These are phyloP conservation scores for Penicillium soppii DNA, from an alignment of 495 filamentous ascomycete species.

Conservation along the genomic window DNA sequence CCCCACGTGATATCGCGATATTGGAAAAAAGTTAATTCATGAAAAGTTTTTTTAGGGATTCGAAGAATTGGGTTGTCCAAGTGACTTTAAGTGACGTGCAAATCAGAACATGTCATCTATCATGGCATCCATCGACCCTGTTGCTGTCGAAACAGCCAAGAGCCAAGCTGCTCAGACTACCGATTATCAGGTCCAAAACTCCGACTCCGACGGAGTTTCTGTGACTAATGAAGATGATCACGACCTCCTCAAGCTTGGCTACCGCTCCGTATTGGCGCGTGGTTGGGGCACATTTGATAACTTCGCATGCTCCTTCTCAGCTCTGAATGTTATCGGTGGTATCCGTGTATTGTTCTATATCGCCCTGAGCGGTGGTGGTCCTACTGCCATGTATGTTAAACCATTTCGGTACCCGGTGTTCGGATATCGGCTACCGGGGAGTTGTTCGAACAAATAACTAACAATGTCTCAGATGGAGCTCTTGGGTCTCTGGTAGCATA, in stretches of 20 bases:
- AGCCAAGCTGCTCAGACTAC: constrained; percentile 6
- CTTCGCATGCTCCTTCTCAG: constrained; percentile 36
- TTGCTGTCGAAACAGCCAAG: constrained; percentile 9
- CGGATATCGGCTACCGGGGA: background rate
- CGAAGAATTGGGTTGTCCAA: no score
- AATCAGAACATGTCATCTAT: no score
- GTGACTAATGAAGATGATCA: constrained; percentile 32
- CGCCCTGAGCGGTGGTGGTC: constrained; percentile 33
- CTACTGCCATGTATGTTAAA: constrained; percentile 28
- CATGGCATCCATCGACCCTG: constrained; percentile 1
- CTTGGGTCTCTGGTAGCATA: constrained; percentile 36
- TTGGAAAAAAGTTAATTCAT: constrained; percentile 1
- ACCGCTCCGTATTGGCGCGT: constrained; percentile 30
- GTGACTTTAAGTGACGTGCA: no score
- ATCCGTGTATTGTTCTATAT: constrained; percentile 36
- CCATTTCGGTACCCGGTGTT: background rate
- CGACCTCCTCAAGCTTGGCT: constrained; percentile 32
- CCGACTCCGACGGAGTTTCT: constrained; percentile 5
- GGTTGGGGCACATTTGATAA: constrained; percentile 35
- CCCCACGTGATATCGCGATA: constrained; percentile 1
- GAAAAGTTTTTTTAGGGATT: background rate
- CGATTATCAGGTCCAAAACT: constrained; percentile 2
- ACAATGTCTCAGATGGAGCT: constrained; percentile 25
- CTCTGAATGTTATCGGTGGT: constrained; percentile 33
- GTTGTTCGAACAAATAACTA: background rate